phyloP scores from a whole-genome alignment of 345 rosid species.

The Euclidium syriacum region DNA sequence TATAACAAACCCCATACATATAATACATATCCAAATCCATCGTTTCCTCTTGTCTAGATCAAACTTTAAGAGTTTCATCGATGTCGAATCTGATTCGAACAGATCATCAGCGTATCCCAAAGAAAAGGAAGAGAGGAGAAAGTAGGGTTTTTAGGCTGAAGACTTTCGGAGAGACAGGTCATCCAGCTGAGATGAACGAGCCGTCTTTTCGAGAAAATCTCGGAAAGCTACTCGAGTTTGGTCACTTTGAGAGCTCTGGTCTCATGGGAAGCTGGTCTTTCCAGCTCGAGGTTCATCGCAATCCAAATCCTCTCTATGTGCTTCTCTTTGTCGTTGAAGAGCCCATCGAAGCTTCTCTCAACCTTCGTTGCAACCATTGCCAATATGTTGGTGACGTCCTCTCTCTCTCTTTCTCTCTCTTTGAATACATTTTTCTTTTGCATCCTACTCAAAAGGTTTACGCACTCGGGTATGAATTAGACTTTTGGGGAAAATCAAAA shows the following conservation, averaged over 20 bases:
- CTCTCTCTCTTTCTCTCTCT: constrained; percentile 15
- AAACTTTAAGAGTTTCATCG: neutral
- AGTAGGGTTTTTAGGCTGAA: constrained; percentile 63
- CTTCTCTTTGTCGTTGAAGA: constrained; percentile 74
- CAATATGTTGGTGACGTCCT: constrained; percentile 70
- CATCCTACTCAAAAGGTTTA: no score
- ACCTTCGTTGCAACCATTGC: constrained; percentile 75
- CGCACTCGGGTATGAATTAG: no score
- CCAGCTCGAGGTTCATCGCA: constrained; percentile 74
- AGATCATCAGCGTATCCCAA: constrained; percentile 26
- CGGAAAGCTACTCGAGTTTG: constrained; percentile 55
- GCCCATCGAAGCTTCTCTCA: constrained; percentile 43
- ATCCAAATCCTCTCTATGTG: constrained; percentile 61
- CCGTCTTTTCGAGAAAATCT: constrained; percentile 62
- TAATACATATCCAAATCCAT: neutral
- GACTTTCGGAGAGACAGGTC: constrained; percentile 66
- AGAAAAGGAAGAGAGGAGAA: constrained; percentile 76
- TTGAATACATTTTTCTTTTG: neutral
- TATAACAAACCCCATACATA: constrained; percentile 12
- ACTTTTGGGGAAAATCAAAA: no score
- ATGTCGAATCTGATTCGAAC: constrained; percentile 26
- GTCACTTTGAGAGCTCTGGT: constrained; percentile 41
- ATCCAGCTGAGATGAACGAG: constrained; percentile 56
- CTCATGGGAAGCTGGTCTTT: constrained; percentile 75
- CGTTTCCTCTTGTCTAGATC: constrained; percentile 5